Percentiles rank a stretch among this genome's conserved stretches.
Conservation (phyloP, 306 rosid species). For the Trifolium dubium region DNA sequence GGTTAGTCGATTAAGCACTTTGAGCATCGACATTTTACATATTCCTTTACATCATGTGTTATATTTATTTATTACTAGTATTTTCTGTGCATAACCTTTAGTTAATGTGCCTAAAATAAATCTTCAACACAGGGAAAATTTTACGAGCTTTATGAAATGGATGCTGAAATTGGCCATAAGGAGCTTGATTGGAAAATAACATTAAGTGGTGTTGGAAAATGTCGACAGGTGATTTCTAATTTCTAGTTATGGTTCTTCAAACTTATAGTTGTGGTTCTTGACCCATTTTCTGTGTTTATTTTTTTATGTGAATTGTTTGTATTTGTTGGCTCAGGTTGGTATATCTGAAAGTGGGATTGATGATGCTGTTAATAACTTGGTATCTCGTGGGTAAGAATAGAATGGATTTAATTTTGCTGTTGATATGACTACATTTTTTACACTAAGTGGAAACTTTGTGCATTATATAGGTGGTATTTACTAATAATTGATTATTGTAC, state of each 20-base stretch:
- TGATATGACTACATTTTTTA: constrained; percentile 2
- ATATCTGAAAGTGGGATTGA: constrained; percentile 98
- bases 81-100: constrained; percentile 14
- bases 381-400: constrained; percentile 89
- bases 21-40: constrained; percentile 18
- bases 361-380: constrained; percentile 89
- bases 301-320: constrained; percentile 29
- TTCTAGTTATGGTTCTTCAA: constrained; percentile 14
- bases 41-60: not conserved
- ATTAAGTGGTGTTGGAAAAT: constrained; percentile 94
- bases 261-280: constrained; percentile 17
- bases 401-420: constrained; percentile 27
- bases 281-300: constrained; percentile 25
- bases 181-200: constrained; percentile 99
- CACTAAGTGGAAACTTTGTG: constrained; percentile 31
- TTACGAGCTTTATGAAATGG: constrained; percentile 93
- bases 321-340: constrained; percentile 73
- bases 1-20: constrained; percentile 63
- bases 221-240: constrained; percentile 78
- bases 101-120: constrained; percentile 31
- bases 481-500: not conserved
- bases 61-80: constrained; percentile 3
- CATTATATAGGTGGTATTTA: constrained; percentile 16
- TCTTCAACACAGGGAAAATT: constrained; percentile 76
- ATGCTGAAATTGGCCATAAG: constrained; percentile 97